A percentile compares a stretch with the other conserved stretches of the same genome.
Conservation (phyloP, 345 rosid species). For the Salix dunnii region DNA sequence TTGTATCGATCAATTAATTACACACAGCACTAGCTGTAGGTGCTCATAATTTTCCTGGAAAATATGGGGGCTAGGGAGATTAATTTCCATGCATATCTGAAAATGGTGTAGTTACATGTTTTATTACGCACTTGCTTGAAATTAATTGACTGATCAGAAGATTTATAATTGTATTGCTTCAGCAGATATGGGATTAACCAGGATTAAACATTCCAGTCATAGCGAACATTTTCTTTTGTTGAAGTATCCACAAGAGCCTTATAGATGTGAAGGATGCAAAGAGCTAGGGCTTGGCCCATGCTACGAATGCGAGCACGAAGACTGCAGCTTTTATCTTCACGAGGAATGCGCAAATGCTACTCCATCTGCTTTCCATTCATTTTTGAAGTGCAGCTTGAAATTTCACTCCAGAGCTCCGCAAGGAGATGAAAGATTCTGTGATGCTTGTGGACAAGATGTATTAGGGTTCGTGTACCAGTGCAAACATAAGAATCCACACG, state of each 20-base stretch:
- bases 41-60: neutral
- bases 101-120: neutral
- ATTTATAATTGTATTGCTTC: neutral
- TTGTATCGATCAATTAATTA: neutral
- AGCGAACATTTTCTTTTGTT: neutral
- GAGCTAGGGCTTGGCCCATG: neutral
- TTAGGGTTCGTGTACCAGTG: constrained; percentile 12
- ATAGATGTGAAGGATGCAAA: neutral
- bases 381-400: neutral
- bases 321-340: constrained; percentile 3
- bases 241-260: neutral
- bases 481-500: neutral
- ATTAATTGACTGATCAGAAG: neutral
- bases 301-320: constrained; percentile 9
- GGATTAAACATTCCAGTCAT: neutral
- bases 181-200: neutral
- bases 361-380: neutral
- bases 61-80: neutral
- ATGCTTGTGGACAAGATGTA: constrained; percentile 11
- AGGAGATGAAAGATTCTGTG: neutral
- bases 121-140: neutral
- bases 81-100: neutral
- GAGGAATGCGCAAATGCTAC: constrained; percentile 4
- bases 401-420: neutral
- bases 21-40: neutral